Conservation (phyloP, 495 filamentous ascomycete genomes). For the Hypoxylon fragiforme region DNA sequence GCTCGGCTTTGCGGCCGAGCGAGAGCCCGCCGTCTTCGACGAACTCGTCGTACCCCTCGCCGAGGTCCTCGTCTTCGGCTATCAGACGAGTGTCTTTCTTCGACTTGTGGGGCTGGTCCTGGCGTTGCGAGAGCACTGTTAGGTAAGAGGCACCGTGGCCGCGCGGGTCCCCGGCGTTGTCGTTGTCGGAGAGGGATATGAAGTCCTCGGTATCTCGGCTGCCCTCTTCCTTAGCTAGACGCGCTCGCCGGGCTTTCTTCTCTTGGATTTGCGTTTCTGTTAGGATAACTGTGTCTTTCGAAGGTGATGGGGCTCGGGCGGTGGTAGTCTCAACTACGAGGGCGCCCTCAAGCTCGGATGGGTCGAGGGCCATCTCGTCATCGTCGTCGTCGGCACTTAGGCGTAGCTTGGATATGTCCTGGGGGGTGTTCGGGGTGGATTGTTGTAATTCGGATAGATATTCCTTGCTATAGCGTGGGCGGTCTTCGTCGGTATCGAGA, state of each 20-base stretch:
- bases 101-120: constrained; percentile 35
- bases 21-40: constrained; percentile 81
- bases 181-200: constrained; percentile 70
- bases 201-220: constrained; percentile 61
- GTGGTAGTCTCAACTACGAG: constrained; percentile 61
- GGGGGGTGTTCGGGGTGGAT: constrained; percentile 79
- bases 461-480: constrained; percentile 83
- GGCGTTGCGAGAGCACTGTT: constrained; percentile 52
- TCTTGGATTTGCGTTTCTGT: constrained; percentile 88
- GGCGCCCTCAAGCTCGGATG: constrained; percentile 59
- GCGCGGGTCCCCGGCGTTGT: constrained; percentile 53
- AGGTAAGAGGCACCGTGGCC: constrained; percentile 45
- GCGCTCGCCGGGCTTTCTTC: constrained; percentile 84
- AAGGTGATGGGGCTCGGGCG: neutral
- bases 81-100: constrained; percentile 75
- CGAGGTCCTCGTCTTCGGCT: constrained; percentile 89
- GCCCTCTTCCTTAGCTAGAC: constrained; percentile 62
- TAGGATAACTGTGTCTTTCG: constrained; percentile 59
- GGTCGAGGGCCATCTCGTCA: constrained; percentile 55
- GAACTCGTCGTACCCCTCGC: constrained; percentile 92
- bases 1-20: constrained; percentile 77
- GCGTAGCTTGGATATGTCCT: constrained; percentile 49
- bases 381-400: constrained; percentile 31
- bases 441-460: constrained; percentile 81
- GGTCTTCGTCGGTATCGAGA: constrained; percentile 62